Base-by-base conservation (phyloP, 176 grass and related monocot species). In the Triticum timopheevii region DNA sequence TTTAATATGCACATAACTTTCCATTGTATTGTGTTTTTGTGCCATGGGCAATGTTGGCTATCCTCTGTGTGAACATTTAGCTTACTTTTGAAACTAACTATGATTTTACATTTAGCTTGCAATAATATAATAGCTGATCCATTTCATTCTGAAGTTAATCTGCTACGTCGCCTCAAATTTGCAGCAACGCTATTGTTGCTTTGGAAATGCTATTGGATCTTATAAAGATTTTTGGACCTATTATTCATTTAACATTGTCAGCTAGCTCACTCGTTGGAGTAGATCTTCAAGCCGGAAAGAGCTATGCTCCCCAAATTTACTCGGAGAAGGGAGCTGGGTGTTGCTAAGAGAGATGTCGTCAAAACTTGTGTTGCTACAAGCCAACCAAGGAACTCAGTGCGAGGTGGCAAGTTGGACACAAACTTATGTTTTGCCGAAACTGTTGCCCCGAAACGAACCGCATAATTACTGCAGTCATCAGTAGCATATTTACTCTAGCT, bases 251-350 rank as follows among this genome's bases (percentile, higher is more conserved):
- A 70, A 94, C 92, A 73, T 68, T 98, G 75, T 90, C 83, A 40
- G 85, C 97, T 45, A 92, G 86, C 88, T 91, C 85, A 85, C 31
- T 22, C 6, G 87, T 94, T 58, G 88, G 92, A 62, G 92, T 96
- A 86, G 83, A 98, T 82, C 80, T 96, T 90, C 89, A 94, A 73
- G 97, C 36, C 90, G 94, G 96, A 54, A 92, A 94, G 54, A 98
- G 97, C 94, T 98, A 78, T 44, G 33, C 30, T 27, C 4, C 4
- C 69, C 22, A 50, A 61, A 36, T 24, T 6, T 78, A 80, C 73
- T 38, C 58, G n/a, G 27, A 23, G 13, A 65, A 56, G 10, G 67
- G 24, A 87, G 73, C 39, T 73, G 40, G 11, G 40, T 54, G 40
- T 8, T 82, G 71, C 13, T 74, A 16, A 74, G 25, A 15, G 6